Evolutionary conservation across 2,329 filamentous ascomycete species (phyloP), one percentile per base, ranked within the genome.

Genomic region (Diaporthe velutina): DNA sequence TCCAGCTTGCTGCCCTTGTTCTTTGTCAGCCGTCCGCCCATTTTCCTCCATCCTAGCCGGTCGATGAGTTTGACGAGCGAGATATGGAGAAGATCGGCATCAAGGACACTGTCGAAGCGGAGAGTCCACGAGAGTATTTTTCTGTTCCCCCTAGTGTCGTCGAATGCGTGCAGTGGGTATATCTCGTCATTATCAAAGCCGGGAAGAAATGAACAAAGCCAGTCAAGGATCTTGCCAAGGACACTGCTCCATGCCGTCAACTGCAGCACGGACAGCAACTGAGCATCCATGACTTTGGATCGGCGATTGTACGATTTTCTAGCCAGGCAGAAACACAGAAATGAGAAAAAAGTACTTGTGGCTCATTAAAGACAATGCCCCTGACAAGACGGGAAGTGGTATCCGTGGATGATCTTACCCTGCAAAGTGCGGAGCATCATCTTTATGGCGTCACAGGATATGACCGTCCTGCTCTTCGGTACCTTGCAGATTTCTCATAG

Each of bases 371-470:
- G 5, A 35, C 60, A 52, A 35, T 35, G 45, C 4, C 45, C 45
- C 45, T 50, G 61, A 35, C 42, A 52, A 50, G 61, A 38, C 42
- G 17, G 30, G 30, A 19, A 67, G 45, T 12, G 19, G 42, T 50
- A 10, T 66, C 42, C 22, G 45, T n/a, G 28, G 60, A 48, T 15
- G 60, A 35, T 67, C 42, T 25, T 67, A 50, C 61, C 61, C 61
- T 67, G 45, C 42, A 52, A 67, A 67, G 61, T 67, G 61, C 42
- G 45, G 61, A 67, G 61, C 61, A 67, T 67, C 45, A 67, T 35
- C 61, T 67, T 67, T 67, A 67, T 67, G 61, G 61, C 61, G 61
- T 67, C 42, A 67, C 30, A 67, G 45, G 3, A 25, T 28, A 15
- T 67, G 61, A 30, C 28, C 42, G 38, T 38, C 22, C 42, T 38